Evolutionary conservation across 2,329 filamentous ascomycete genomes (phyloP), one percentile per base, ranked within the genome.

Genomic region (Exserohilum rostratum): DNA sequence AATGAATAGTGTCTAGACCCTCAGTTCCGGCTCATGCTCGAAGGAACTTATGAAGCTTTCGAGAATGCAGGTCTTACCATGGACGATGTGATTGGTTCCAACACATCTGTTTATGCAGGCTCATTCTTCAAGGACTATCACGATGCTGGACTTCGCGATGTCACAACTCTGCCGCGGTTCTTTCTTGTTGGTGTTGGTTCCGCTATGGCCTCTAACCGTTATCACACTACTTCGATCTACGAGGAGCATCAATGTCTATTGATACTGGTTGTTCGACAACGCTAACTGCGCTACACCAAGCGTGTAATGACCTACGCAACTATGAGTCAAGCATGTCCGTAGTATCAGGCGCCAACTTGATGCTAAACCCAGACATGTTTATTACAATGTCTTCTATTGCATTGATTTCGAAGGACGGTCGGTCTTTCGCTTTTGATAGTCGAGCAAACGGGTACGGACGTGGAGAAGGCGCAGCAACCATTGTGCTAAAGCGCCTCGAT

Each of bases 271-370:
- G 68, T 27, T 62, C 62, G 0, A 50, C 33, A 0, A 56, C 53
- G 1, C 35, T 67, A 6, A 47, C 58, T 0, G 60, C 47, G 0
- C 13, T 68, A 3, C 57, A 69, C 29, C 50, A 46, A 2, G 66
- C 61, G 4, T 51, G 53, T 18, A 62, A 68, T 18, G 67, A 56
- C 9, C 50, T 70, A 5, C 58, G 40, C 9, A 40, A 29, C 6
- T 62, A 66, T 1, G 65, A 73, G 6, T 61, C 58, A n/a, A 27
- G 39, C 2, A 57, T 62, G 34, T 73, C 76, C 2, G 12, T 79
- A 3, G 76, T 77, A 3, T 71, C 66, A 5, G 76, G 77, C 2
- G 64, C 66, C 1, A 77, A 72, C 37, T 50, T 79, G 5, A 69
- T 78, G 5, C 27, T 61, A 6, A 29, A 29, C n/a, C 61, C 61